A percentile compares a stretch with the other conserved stretches of the same genome.
These are phyloP conservation scores for Dendrobium huoshanense DNA, from an alignment of 106 monocot species.

Conservation along the genomic window DNA sequence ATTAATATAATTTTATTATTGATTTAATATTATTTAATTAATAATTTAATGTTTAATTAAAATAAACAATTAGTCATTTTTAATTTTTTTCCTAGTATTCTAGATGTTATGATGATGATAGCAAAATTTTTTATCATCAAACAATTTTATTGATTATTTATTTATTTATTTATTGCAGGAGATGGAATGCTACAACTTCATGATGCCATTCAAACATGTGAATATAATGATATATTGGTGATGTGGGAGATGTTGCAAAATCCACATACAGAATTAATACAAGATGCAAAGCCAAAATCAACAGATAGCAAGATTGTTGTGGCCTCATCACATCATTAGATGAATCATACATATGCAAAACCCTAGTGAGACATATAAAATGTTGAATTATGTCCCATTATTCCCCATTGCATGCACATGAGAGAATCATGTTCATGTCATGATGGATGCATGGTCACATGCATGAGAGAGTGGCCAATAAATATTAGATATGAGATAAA, in stretches of 20 bases:
- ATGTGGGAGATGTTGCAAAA: conserved; percentile 23
- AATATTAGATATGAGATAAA: not conserved
- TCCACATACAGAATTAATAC: not conserved
- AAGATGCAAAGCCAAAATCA: not conserved
- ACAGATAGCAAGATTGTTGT: not conserved
- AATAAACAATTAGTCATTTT: too few species aligned
- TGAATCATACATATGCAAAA: not conserved
- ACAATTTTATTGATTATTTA: too few species aligned
- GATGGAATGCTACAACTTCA: conserved; percentile 16
- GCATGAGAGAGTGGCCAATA: not conserved
- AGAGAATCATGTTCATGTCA: not conserved
- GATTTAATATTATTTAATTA: too few species aligned
- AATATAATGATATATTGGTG: conserved; percentile 14
- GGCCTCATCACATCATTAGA: not conserved
- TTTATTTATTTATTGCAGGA: not conserved
- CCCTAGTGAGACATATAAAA: not conserved
- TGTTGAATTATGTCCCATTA: not conserved
- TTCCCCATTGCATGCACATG: not conserved
- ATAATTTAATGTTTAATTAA: too few species aligned
- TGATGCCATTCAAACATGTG: conserved; percentile 13
- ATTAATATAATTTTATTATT: too few species aligned
- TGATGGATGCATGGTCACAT: not conserved
- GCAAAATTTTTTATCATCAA: too few species aligned
- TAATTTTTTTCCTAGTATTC: too few species aligned
- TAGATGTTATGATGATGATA: too few species aligned